A percentile compares a stretch with the other conserved stretches of the same genome.
Conservation (phyloP, 805 yeast genomes). For the Starmerella tilneyi region DNA sequence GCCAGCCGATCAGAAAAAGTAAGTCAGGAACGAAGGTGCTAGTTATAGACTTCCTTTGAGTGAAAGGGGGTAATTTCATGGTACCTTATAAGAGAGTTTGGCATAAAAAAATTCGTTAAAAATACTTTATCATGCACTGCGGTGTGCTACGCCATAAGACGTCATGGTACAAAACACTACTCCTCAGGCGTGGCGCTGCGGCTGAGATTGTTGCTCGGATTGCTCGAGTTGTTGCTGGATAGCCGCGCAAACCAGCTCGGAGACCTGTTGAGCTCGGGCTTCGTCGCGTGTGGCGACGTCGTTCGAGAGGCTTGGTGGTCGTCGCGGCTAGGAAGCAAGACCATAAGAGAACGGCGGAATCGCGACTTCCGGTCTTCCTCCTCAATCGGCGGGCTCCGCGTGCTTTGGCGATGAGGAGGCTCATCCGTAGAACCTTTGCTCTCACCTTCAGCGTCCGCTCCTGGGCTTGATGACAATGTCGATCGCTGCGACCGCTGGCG, state of each 20-base stretch:
- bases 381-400: slow-evolving; percentile 11
- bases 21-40: too few relatives aligned
- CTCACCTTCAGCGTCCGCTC: slow-evolving; percentile 4
- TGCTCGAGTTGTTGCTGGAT: slow-evolving; percentile 2
- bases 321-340: slow-evolving; percentile 14
- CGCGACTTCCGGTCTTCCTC: slow-evolving; percentile 21
- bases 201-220: not conserved
- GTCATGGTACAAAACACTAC: not conserved
- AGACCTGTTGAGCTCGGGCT: slow-evolving; percentile 14
- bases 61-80: too few relatives aligned
- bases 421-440: slow-evolving; percentile 1
- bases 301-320: not conserved
- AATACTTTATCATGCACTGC: too few relatives aligned
- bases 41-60: too few relatives aligned
- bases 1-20: too few relatives aligned
- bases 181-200: not conserved
- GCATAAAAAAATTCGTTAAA: too few relatives aligned
- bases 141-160: too few relatives aligned
- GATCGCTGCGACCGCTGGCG: slow-evolving; percentile 10
- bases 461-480: too few relatives aligned
- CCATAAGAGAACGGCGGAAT: slow-evolving; percentile 23
- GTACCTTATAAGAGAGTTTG: too few relatives aligned
- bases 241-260: slow-evolving; percentile 15
- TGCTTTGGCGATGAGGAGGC: not conserved
- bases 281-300: not conserved